Base-by-base conservation (phyloP, 768 basidiomycete species). In the Pleurotus platypus region DNA sequence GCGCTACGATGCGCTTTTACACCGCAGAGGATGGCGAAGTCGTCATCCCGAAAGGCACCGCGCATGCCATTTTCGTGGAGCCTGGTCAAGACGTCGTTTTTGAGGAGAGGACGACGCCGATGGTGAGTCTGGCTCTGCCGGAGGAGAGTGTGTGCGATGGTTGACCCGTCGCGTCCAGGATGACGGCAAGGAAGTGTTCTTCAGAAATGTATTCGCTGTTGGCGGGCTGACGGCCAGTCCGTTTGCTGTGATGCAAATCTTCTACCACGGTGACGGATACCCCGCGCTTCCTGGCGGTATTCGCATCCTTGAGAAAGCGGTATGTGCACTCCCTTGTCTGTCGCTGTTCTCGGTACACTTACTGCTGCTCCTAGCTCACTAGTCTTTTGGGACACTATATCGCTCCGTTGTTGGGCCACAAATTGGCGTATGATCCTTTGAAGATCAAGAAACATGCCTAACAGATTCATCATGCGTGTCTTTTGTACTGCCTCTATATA, bases 201-300 rank as follows among this genome's bases (percentile, higher is more conserved):
- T 53, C 38, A 6, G 51, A 24, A 53, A 53, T 26, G n/a, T 53
- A 7, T 53, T 53, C 24, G 51, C 38, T 18, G 38, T 40, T 18
- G 51, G 51, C 2, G 51, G 51, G 7, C 20, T 40, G 38, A 18
- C 37, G 15, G 51, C 51, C 26, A 53, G 38, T 40, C 51, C 51
- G 13, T 53, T 53, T 12, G 51, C 51, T 40, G 51, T 53, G 18
- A 53, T 53, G 51, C 51, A 53, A 42, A 53, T 53, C 38, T 53
- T 53, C 38, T 53, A 53, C 22, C 42, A 18, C 20, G 51, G 51
- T 5, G 51, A 53, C 42, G 51, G 51, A 9, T 39, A 39, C 42
- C 51, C 51, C 9, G 35, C 12, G 30, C 51, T 53, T 26, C 51
- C 51, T n/a, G 51, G 51, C 4, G 51, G 51, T 22, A 35, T 39